Evolutionary conservation across 352 stramenopile genomes (phyloP), one percentile per base, ranked within the genome.

Genomic region (Thalassiosira exigua): DNA sequence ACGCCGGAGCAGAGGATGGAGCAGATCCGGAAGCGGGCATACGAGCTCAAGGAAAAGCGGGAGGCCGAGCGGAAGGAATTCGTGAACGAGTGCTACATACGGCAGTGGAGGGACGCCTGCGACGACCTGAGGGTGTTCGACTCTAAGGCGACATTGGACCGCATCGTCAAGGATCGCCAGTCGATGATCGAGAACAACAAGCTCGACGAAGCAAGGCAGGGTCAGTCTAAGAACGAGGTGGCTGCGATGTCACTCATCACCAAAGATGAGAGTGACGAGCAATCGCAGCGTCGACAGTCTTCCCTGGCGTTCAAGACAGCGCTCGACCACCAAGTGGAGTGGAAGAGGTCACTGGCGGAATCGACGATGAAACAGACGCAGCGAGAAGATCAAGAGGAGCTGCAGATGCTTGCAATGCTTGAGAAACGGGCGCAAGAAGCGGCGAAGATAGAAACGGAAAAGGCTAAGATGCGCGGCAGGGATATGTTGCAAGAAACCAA

Each of bases 121-220:
- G 88, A 94, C 53, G 88, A 92, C 26, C 68, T 90, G 9, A 67
- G 89, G 41, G 88, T 75, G 46, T 69, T 94, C n/a, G 81, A 93
- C 51, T 91, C 81, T 5, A 86, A 84, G 24, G 74, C 75, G n/a
- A 77, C 67, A 12, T 52, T 85, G 24, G 51, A 85, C 42, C 59
- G 71, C 24, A 65, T 86, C n/a, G 54, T 73, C 29, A 67, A 80
- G 59, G 82, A 87, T 77, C 67, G 75, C 27, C 72, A 81, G 41
- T 39, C 56, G 14, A 73, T 78, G 24, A 54, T 78, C 29, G 60
- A 66, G 50, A 70, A n/a, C n/a, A 81, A 77, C n/a, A 61, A 39
- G 21, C 60, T 50, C 17, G 27, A 39, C 5, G 36, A 56, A 33
- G 41, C 73, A 69, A 36, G 59, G 26, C 48, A 79, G 64, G 56